These are phyloP conservation scores for Metrosideros polymorpha DNA, from an alignment of 441 rosid genomes.

Conservation along the genomic window DNA sequence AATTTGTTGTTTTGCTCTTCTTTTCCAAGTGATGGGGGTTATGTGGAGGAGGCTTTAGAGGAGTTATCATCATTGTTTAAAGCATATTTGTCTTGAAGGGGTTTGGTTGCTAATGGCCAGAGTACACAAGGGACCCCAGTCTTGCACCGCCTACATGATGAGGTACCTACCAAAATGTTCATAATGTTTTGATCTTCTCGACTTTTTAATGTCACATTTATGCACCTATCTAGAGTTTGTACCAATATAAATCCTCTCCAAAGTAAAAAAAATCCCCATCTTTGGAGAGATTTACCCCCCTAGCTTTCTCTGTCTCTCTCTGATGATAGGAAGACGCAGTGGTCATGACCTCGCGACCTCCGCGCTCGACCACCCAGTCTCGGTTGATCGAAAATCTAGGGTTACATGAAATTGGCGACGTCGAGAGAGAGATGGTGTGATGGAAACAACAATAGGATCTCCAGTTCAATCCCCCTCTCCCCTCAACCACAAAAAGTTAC, in stretches of 20 bases:
- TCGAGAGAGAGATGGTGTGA: background rate
- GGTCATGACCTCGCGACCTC: background rate
- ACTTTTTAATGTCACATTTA: background rate
- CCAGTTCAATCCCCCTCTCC: background rate
- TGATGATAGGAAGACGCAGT: background rate
- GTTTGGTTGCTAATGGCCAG: background rate
- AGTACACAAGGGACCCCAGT: background rate
- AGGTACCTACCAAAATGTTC: background rate
- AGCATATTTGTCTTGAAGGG: slow-evolving; percentile 19
- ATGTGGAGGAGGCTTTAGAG: background rate
- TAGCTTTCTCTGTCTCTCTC: background rate
- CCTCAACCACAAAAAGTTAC: background rate
- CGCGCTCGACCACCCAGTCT: background rate
- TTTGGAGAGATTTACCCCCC: background rate
- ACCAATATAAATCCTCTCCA: background rate
- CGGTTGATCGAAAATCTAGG: background rate
- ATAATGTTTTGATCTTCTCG: background rate
- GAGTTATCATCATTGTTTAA: background rate
- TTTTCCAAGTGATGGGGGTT: background rate
- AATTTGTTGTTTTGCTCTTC: slow-evolving; percentile 2
- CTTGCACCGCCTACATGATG: background rate
- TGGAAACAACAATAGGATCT: background rate
- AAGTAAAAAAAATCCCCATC: background rate
- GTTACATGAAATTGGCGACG: background rate
- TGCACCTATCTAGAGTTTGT: background rate